Evolutionary conservation across 495 filamentous ascomycete species (phyloP), one percentile per base, ranked within the genome.

Genomic region (Apiosordaria backusii): DNA sequence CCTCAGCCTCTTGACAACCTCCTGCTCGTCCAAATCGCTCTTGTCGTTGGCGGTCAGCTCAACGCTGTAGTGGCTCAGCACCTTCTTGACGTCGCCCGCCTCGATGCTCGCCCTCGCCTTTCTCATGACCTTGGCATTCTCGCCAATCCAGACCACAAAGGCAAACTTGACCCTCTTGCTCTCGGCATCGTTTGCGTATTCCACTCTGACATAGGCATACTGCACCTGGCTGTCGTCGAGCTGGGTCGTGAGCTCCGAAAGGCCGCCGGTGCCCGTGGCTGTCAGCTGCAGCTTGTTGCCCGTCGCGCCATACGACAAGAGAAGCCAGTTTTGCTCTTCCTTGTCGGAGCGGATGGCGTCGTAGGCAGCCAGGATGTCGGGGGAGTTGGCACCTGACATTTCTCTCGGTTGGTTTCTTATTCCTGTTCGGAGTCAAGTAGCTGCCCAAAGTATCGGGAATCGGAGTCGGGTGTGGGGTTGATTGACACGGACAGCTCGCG

Each of bases 101-200:
- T 87, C 84, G 73, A 87, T 83, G 66, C 78, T 80, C 54, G 83
- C 83, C 57, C 84, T 76, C 7, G 84, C 85, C 72, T 87, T 87
- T 22, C 84, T 77, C 85, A 87, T 87, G 29, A 86, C 80, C 70
- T 82, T 84, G 1, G 84, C 84, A 27, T 68, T 59, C 70, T 80
- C 75, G 64, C 85, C 85, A 69, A 85, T 85, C 84, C 84, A 87
- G 50, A 86, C 78, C 23, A 87, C 73, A 16, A 87, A 70, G 5
- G 77, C 79, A 68, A 87, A 87, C 75, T 87, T 87, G 67, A 86
- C 80, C n/a, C 85, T 76, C 74, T 77, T 83, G 71, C 73, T 77
- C 76, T 87, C 84, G 60, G 80, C 81, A 71, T 87, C 85, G 76
- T 86, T 86, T 60, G 83, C 83, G 70, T 86, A 84, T 72, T 86